These are phyloP conservation scores for Jatropha curcas DNA, from an alignment of 345 rosid species.

Conservation along the genomic window DNA sequence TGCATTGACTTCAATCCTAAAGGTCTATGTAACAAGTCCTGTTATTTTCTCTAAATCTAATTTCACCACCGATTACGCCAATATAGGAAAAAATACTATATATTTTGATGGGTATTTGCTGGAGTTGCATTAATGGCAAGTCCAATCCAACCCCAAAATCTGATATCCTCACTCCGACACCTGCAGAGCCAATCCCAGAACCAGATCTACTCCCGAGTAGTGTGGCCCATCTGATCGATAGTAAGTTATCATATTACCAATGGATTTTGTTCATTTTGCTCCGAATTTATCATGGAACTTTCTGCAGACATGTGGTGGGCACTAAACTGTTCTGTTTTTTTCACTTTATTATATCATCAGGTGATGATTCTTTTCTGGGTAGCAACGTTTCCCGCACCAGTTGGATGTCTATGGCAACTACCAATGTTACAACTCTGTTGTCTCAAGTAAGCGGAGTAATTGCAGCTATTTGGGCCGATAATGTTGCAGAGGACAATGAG, in stretches of 20 bases:
- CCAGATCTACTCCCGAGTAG: background rate
- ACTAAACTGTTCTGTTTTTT: background rate
- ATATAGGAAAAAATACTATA: too few relatives aligned
- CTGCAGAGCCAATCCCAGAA: slow-evolving; percentile 1
- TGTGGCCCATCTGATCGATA: background rate
- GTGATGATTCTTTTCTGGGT: slow-evolving; percentile 2
- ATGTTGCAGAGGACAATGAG: slow-evolving; percentile 1
- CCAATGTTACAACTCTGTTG: slow-evolving; percentile 14
- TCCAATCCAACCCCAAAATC: background rate
- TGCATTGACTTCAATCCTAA: too few relatives aligned
- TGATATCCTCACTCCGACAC: background rate
- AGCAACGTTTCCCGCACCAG: slow-evolving; percentile 5
- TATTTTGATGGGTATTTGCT: slow-evolving; percentile 13
- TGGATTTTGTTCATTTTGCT: background rate
- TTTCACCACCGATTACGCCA: background rate
- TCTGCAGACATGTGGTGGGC: background rate
- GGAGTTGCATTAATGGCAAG: background rate
- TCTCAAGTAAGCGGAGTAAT: slow-evolving; percentile 16
- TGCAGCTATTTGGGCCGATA: slow-evolving; percentile 9
- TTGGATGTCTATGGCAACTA: slow-evolving; percentile 12
- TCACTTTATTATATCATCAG: background rate
- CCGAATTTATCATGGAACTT: background rate
- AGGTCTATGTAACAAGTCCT: too few relatives aligned
- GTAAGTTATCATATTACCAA: background rate
- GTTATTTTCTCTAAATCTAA: background rate